phyloP scores from a whole-genome alignment of 2,329 filamentous ascomycete species.

The Trichoderma sp. region DNA sequence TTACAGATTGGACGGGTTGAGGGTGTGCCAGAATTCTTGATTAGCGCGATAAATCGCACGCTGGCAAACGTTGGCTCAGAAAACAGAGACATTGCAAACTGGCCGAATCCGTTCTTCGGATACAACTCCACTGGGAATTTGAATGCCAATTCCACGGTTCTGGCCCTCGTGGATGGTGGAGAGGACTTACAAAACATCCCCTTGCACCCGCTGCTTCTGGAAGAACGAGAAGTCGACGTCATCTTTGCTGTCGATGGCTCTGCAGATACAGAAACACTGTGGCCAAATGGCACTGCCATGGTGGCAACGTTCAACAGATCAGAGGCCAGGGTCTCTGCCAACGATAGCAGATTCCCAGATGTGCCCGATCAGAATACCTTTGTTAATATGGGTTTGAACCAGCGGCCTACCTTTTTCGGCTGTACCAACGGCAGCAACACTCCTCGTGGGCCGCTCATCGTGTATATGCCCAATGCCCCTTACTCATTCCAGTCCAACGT shows the following conservation, averaged over 20 bases:
- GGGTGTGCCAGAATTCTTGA: slow-evolving; percentile 51
- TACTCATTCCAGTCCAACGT: slow-evolving; percentile 73
- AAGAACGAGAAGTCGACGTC: slow-evolving; percentile 70
- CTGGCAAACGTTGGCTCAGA: slow-evolving; percentile 56
- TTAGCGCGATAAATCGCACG: slow-evolving; percentile 52
- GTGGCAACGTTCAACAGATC: slow-evolving; percentile 71
- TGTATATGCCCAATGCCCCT: slow-evolving; percentile 81
- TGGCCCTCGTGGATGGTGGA: slow-evolving; percentile 78
- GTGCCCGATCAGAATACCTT: slow-evolving; percentile 77
- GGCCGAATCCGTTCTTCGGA: slow-evolving; percentile 73
- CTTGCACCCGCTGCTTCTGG: slow-evolving; percentile 74
- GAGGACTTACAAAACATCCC: slow-evolving; percentile 79
- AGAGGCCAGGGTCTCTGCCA: slow-evolving; percentile 45
- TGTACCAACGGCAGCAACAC: slow-evolving; percentile 51
- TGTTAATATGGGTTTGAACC: slow-evolving; percentile 73
- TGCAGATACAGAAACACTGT: slow-evolving; percentile 67
- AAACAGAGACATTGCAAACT: slow-evolving; percentile 73
- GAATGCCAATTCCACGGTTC: slow-evolving; percentile 51
- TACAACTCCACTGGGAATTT: slow-evolving; percentile 62
- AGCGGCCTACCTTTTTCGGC: slow-evolving; percentile 76
- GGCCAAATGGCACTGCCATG: slow-evolving; percentile 77
- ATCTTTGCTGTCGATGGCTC: slow-evolving; percentile 80
- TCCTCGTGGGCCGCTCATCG: slow-evolving; percentile 60
- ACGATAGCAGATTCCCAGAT: slow-evolving; percentile 70
- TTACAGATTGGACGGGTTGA: slow-evolving; percentile 54